Base-by-base conservation (phyloP, 2,329 filamentous ascomycete species). In the Arthrobotrys conoides region DNA sequence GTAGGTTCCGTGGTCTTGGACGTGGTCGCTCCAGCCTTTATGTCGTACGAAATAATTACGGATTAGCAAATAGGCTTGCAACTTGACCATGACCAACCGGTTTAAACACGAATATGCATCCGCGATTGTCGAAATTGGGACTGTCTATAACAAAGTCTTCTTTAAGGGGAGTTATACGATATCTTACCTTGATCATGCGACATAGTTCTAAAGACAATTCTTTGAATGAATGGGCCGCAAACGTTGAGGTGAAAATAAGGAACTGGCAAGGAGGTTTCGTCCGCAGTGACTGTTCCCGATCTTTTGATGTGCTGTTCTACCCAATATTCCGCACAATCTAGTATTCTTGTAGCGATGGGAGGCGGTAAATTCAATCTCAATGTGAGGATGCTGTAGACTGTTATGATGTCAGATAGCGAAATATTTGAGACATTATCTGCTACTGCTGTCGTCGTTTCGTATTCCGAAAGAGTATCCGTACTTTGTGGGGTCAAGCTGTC, bases 241-340 rank as follows among this genome's bases (percentile, higher is more conserved):
- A 68, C 18, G 20, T 33, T 33, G 2, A 63, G 30, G 30, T 38
- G 14, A 16, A 63, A 12, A 46, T 63, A 63, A 20, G 57, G 57
- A 41, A 46, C 14, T 3, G 30, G 57, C 6, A 63, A 8, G 1
- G 10, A 24, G 9, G 16, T 41, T 12, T 63, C 57, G 20, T 44
- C 20, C 24, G 46, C 57, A 5, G 2, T n/a, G 16, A 63, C 20
- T 18, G 30, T 55, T 30, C 33, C 36, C 16, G 5, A 41, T 12
- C 44, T 57, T 20, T 55, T 22, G n/a, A 27, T 30, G 36, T 41
- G n/a, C 12, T 57, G 65, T 20, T 68, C n/a, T 41, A 46, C 18
- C 65, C 65, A 68, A 20, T 68, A 68, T 41, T 41, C 18, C 4
- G 65, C 65, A 46, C 44, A 55, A 30, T 68, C 65, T 1, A 68